phyloP scores from a whole-genome alignment of 2,329 filamentous ascomycete species.

The Fusarium agapanthi region DNA sequence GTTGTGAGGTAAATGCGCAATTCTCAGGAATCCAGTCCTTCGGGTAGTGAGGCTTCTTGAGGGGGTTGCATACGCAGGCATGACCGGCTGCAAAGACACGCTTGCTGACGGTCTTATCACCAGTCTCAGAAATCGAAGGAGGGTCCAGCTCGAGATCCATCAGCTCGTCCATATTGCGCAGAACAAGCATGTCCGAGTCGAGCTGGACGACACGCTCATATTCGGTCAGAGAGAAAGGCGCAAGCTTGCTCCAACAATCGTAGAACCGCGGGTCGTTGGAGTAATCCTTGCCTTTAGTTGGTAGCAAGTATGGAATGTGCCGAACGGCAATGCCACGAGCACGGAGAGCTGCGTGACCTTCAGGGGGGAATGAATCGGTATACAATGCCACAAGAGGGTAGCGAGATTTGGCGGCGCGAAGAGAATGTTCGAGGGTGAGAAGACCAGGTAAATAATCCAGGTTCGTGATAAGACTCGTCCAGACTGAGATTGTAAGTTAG shows the following conservation, averaged over 20 bases:
- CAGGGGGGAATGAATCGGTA: constrained; percentile 76
- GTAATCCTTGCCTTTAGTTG: constrained; percentile 72
- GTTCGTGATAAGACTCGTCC: constrained; percentile 89
- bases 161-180: constrained; percentile 89
- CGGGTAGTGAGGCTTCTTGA: constrained; percentile 82
- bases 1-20: constrained; percentile 67
- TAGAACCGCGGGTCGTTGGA: constrained; percentile 83
- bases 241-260: constrained; percentile 90
- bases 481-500: constrained; percentile 64
- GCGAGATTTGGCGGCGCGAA: constrained; percentile 69
- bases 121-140: constrained; percentile 35
- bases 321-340: constrained; percentile 74
- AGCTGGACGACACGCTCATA: constrained; percentile 84
- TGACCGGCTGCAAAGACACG: constrained; percentile 84
- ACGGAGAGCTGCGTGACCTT: constrained; percentile 74
- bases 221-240: constrained; percentile 78
- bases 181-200: constrained; percentile 87
- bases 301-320: constrained; percentile 77
- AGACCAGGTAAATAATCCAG: constrained; percentile 82
- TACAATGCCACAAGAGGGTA: constrained; percentile 87
- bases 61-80: constrained; percentile 87
- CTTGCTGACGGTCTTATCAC: constrained; percentile 47
- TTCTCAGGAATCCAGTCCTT: constrained; percentile 68
- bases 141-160: constrained; percentile 82
- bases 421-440: constrained; percentile 80